Evolutionary conservation across 1,284 basidiomycete species (phyloP).

Genomic region (Exsudoporus floridanus): DNA sequence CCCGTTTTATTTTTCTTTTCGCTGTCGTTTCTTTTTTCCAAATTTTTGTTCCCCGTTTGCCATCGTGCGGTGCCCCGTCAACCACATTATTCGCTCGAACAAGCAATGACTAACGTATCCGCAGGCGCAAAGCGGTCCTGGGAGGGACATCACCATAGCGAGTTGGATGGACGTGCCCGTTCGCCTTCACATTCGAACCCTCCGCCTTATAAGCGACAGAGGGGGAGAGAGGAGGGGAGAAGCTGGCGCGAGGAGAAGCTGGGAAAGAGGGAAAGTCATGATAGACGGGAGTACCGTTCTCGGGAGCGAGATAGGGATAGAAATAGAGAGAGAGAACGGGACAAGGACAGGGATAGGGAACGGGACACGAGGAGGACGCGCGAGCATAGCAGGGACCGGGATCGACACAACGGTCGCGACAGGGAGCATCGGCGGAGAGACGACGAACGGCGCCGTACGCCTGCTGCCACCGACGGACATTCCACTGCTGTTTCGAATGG

Average conservation of each 20-base stretch:
- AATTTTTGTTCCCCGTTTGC: constrained; percentile 11
- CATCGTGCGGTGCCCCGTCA: constrained; percentile 83
- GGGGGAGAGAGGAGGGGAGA: constrained; percentile 62
- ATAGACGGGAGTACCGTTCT: constrained; percentile 37
- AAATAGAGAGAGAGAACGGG: constrained; percentile 4
- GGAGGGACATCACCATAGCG: constrained; percentile 55
- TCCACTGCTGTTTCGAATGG: constrained; percentile 15
- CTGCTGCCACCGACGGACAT: constrained; percentile 16
- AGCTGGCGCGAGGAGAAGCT: constrained; percentile 39
- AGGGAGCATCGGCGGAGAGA: constrained; percentile 33
- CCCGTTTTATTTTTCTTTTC: not conserved
- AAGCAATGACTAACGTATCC: constrained; percentile 73
- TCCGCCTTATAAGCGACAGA: constrained; percentile 46
- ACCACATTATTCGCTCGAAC: constrained; percentile 48
- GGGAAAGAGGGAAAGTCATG: constrained; percentile 31
- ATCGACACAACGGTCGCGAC: constrained; percentile 39
- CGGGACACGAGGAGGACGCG: constrained; percentile 35
- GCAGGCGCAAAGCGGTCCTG: constrained; percentile 79
- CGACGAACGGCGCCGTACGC: constrained; percentile 30
- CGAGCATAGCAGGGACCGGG: constrained; percentile 42
- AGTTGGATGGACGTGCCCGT: constrained; percentile 36
- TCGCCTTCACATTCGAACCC: constrained; percentile 17
- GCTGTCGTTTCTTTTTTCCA: not conserved
- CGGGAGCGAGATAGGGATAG: constrained; percentile 24
- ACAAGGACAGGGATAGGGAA: constrained; percentile 11